Evolutionary conservation across 352 stramenopile species (phyloP), one percentile per base, ranked within the genome.

Genomic region (Globisporangium yorkense): DNA sequence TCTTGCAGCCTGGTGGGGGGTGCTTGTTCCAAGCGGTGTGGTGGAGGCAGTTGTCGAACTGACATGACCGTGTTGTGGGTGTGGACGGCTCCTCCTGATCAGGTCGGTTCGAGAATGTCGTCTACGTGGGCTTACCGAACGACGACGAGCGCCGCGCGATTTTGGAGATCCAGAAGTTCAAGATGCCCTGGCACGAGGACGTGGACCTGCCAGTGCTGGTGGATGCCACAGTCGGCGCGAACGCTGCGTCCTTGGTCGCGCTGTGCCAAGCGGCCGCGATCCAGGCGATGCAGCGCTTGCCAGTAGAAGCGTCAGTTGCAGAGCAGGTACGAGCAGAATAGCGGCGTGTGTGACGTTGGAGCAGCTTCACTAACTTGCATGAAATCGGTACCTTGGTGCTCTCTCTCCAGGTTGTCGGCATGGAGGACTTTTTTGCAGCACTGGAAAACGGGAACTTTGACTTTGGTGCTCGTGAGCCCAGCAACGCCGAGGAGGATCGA

Each of bases 81-180:
- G 24, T 21, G 18, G 12, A 37, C 47, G 47, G 7, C 24, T 61
- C 10, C 40, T 15, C 18, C 13, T 18, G 33, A 13, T 4, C 37
- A 90, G 80, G 83, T 59, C 80, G 84, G 2, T 95, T 94, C 56
- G 85, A 94, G 55, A 91, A 95, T 56, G 71, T 92, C 20, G 66
- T 92, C 18, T 85, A 86, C 54, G 84, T 94, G 31, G 84, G 82
- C 0, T 46, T 93, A 2, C 85, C 85, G 0, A 75, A 71, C 20
- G 39, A 45, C 0, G 69, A 65, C 31, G 84, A 91, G 61, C 73
- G 85, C 10, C 62, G 58, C 24, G 67, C 80, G 33, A 94, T 95
- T 41, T 57, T 95, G 10, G 58, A 83, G 35, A 75, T 90, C 40
- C 81, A 91, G 55, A 57, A 62, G 43, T 43, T 51, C 9, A 84